Conservation (phyloP, 2,329 filamentous ascomycete genomes). For the Talaromyces sp. region DNA sequence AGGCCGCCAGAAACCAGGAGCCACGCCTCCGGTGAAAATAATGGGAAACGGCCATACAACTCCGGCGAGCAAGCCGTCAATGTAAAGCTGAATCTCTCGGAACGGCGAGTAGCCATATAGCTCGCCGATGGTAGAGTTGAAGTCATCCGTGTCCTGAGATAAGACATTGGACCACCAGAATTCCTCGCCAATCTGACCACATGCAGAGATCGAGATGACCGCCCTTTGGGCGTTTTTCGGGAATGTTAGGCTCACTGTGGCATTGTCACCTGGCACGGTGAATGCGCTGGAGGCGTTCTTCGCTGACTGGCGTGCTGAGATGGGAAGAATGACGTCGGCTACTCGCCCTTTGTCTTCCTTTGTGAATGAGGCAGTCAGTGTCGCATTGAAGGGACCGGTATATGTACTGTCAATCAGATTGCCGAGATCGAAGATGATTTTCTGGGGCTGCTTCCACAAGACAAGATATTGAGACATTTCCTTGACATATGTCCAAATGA, state of each 20-base stretch:
- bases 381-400: constrained; percentile 69
- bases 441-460: constrained; percentile 65
- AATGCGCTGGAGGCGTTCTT: constrained; percentile 60
- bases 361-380: constrained; percentile 69
- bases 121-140: constrained; percentile 51
- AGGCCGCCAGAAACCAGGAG: constrained; percentile 71
- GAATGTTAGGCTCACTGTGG: constrained; percentile 56
- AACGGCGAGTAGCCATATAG: constrained; percentile 68
- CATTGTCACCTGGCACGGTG: constrained; percentile 58
- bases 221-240: constrained; percentile 64
- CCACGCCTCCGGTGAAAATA: constrained; percentile 76
- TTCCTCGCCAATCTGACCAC: constrained; percentile 70
- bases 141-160: constrained; percentile 55
- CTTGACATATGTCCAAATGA: constrained; percentile 71
- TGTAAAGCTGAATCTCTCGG: constrained; percentile 70
- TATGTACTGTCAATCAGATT: constrained; percentile 68
- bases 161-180: constrained; percentile 83
- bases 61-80: constrained; percentile 68
- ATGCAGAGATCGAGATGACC: constrained; percentile 70
- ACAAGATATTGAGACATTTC: constrained; percentile 69
- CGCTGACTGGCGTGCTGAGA: constrained; percentile 33
- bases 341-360: constrained; percentile 34
- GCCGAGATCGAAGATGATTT: constrained; percentile 72
- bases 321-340: constrained; percentile 64
- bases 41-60: constrained; percentile 77